Conservation (phyloP, 352 stramenopile genomes). For the Thraustochytrium sp. region DNA sequence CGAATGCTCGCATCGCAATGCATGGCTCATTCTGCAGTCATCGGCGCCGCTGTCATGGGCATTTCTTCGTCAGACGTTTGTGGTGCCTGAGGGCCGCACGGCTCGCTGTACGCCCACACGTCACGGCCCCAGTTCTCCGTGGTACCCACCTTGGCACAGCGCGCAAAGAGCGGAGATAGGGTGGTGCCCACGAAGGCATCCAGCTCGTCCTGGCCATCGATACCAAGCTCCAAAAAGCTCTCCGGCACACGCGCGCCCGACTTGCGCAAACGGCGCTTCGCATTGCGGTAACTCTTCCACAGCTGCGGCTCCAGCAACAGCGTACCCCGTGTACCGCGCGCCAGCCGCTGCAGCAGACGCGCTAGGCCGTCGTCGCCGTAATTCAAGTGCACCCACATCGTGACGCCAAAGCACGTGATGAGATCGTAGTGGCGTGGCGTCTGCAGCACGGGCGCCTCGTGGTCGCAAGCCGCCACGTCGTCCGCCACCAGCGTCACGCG, state of each 20-base stretch:
- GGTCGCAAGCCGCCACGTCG: background rate
- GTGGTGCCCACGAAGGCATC: background rate
- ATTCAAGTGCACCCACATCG: slow-evolving; percentile 45
- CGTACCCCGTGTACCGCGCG: background rate
- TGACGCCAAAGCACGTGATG: slow-evolving; percentile 40
- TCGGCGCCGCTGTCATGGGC: background rate
- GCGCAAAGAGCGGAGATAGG: background rate
- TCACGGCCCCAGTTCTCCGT: slow-evolving; percentile 11
- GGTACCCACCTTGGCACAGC: background rate
- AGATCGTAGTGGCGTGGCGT: background rate
- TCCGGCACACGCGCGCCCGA: background rate
- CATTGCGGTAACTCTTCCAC: slow-evolving; percentile 26
- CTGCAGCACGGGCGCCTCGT: background rate
- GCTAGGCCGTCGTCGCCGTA: slow-evolving; percentile 11
- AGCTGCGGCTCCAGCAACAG: slow-evolving; percentile 41
- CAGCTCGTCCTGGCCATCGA: background rate
- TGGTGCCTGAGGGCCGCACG: background rate
- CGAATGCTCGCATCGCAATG: too few species aligned
- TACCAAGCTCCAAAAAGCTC: background rate
- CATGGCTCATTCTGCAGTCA: too few species aligned
- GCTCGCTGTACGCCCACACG: background rate
- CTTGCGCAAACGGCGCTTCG: background rate
- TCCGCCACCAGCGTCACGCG: background rate
- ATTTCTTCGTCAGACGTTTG: background rate
- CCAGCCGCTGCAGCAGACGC: background rate